phyloP scores from a whole-genome alignment of 1,139 yeast species.

The Sugiyamaella japonica region DNA sequence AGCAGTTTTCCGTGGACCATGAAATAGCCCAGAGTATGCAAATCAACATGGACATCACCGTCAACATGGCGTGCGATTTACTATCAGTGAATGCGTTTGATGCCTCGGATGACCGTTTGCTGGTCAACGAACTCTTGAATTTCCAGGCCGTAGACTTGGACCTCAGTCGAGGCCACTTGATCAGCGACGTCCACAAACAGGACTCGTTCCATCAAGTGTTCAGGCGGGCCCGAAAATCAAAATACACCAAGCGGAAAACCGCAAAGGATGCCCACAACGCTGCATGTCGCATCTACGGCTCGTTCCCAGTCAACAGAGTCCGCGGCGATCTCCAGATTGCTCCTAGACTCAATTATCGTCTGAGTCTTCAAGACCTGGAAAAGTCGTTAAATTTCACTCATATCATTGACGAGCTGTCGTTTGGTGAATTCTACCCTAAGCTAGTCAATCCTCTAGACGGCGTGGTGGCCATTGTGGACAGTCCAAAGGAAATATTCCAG shows the following conservation, averaged over 20 bases:
- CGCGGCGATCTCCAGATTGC: slow-evolving; percentile 84
- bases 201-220: slow-evolving; percentile 31
- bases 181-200: slow-evolving; percentile 20
- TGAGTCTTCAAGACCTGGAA: slow-evolving; percentile 9
- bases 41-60: slow-evolving; percentile 75
- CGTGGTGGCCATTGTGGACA: slow-evolving; percentile 39
- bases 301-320: slow-evolving; percentile 83
- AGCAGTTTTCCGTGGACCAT: slow-evolving; percentile 69
- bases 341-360: slow-evolving; percentile 45
- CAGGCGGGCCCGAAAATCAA: slow-evolving; percentile 43
- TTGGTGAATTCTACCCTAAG: slow-evolving; percentile 86
- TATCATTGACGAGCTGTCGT: slow-evolving; percentile 81
- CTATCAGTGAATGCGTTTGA: slow-evolving; percentile 78
- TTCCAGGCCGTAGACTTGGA: slow-evolving; percentile 34
- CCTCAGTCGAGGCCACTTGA: slow-evolving; percentile 19
- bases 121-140: slow-evolving; percentile 74
- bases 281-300: slow-evolving; percentile 88
- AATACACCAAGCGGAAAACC: slow-evolving; percentile 47
- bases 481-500: slow-evolving; percentile 43
- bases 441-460: slow-evolving; percentile 83
- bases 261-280: slow-evolving; percentile 49
- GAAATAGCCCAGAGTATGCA: slow-evolving; percentile 58
- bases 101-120: slow-evolving; percentile 67
- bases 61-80: slow-evolving; percentile 80
- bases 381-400: slow-evolving; percentile 74